A percentile compares a stretch with the other conserved stretches of the same genome.
phyloP scores from a whole-genome alignment of 2,329 filamentous ascomycete genomes.

The Colletotrichum destructivum region DNA sequence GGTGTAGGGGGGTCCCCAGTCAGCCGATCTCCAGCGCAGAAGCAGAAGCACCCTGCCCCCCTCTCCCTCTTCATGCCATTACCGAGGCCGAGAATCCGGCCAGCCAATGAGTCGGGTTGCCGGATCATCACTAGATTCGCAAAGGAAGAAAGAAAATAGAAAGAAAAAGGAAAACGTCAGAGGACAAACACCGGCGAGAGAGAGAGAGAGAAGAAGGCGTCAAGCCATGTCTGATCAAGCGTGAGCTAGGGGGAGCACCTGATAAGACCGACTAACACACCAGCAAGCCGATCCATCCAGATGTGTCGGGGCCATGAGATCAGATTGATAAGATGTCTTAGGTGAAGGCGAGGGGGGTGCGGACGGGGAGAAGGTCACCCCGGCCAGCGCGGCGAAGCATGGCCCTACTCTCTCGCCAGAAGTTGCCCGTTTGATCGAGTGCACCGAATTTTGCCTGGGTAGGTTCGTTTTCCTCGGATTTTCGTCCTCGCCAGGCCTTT shows the following conservation, averaged over 20 bases:
- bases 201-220: neutral
- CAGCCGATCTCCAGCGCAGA: conserved; percentile 24
- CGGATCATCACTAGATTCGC: neutral
- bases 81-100: conserved; percentile 21
- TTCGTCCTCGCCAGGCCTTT: neutral
- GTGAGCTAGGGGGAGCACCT: conserved; percentile 7
- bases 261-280: conserved; percentile 14
- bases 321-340: conserved; percentile 41
- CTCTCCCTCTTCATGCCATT: neutral
- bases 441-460: neutral
- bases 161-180: neutral
- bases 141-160: neutral
- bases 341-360: neutral
- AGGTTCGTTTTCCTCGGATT: conserved; percentile 6
- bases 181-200: neutral
- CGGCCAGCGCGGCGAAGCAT: conserved; percentile 4
- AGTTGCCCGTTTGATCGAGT: conserved; percentile 26
- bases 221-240: neutral
- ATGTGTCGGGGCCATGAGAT: conserved; percentile 25
- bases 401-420: conserved; percentile 16
- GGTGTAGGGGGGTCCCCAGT: conserved; percentile 25
- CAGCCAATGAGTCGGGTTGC: conserved; percentile 8
- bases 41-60: neutral
- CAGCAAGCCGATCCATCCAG: too few species aligned
- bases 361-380: conserved; percentile 10